These are phyloP conservation scores for Penicillium verrucosum DNA, from an alignment of 2,329 filamentous ascomycete species.

Conservation along the genomic window DNA sequence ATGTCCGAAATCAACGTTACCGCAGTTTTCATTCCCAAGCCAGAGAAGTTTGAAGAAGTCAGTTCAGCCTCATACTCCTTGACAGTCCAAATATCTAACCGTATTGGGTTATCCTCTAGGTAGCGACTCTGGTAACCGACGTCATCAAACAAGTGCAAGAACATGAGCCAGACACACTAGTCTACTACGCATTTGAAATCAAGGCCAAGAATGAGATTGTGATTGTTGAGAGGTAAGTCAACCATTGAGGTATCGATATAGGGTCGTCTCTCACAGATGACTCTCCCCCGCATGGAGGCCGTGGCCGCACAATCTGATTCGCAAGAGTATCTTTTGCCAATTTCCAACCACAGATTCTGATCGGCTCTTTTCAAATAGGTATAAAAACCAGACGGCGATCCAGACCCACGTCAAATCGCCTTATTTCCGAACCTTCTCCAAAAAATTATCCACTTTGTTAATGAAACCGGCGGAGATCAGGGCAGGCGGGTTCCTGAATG, in stretches of 20 bases:
- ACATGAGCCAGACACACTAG: constrained; percentile 31
- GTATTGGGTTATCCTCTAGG: constrained; percentile 13
- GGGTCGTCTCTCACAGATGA: background rate
- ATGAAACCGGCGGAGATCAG: constrained; percentile 26
- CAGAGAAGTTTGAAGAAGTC: constrained; percentile 34
- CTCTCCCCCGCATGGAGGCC: background rate
- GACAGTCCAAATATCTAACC: background rate
- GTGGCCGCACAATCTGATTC: constrained; percentile 4
- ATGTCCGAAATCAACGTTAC: constrained; percentile 34
- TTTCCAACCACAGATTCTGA: background rate
- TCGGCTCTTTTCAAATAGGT: constrained; percentile 15
- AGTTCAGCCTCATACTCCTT: background rate
- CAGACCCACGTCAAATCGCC: constrained; percentile 23
- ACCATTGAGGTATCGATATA: background rate
- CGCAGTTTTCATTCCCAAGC: constrained; percentile 30
- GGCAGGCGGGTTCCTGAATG: constrained; percentile 20
- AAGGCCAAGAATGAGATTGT: constrained; percentile 32
- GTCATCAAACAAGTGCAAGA: constrained; percentile 30
- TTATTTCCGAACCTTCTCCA: constrained; percentile 25
- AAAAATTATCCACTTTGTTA: constrained; percentile 17
- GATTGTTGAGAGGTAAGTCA: constrained; percentile 32
- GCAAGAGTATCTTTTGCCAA: background rate
- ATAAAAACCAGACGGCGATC: constrained; percentile 27
- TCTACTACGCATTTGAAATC: constrained; percentile 30
- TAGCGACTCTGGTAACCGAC: constrained; percentile 24